phyloP scores from a whole-genome alignment of 495 filamentous ascomycete species.

The Penicillium angulare region DNA sequence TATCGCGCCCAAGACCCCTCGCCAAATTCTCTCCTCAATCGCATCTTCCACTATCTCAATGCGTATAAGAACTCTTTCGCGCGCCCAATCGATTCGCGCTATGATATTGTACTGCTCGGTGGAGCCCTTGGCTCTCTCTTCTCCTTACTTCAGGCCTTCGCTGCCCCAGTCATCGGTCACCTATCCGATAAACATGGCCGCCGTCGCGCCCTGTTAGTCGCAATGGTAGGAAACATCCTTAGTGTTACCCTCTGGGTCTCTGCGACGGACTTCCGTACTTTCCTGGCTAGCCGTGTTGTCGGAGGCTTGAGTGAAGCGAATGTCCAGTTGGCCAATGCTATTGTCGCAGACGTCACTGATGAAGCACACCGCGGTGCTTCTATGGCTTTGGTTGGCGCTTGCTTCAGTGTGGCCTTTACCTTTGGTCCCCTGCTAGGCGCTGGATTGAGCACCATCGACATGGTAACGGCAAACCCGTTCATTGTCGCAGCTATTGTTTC shows the following conservation, averaged over 20 bases:
- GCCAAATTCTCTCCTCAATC: slow-evolving; percentile 64
- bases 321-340: slow-evolving; percentile 93
- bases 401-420: slow-evolving; percentile 96
- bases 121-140: slow-evolving; percentile 93
- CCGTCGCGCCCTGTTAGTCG: slow-evolving; percentile 80
- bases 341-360: slow-evolving; percentile 93
- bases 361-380: slow-evolving; percentile 77
- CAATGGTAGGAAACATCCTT: slow-evolving; percentile 91
- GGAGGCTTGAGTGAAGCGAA: slow-evolving; percentile 96
- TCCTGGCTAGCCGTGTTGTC: slow-evolving; percentile 85
- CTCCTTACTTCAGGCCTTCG: slow-evolving; percentile 88
- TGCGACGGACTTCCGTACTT: slow-evolving; percentile 91
- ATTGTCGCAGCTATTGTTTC: slow-evolving; percentile 85
- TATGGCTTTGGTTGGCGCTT: slow-evolving; percentile 93
- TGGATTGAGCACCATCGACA: slow-evolving; percentile 68
- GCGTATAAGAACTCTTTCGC: slow-evolving; percentile 93
- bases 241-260: slow-evolving; percentile 93
- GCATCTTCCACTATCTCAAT: slow-evolving; percentile 80
- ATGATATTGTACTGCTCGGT: slow-evolving; percentile 95
- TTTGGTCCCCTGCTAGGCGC: slow-evolving; percentile 92
- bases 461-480: slow-evolving; percentile 86
- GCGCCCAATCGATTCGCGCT: slow-evolving; percentile 89
- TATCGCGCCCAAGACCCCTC: slow-evolving; percentile 70
- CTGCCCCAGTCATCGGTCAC: slow-evolving; percentile 85
- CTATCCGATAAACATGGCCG: slow-evolving; percentile 89